Conservation (phyloP, 805 yeast species). For the Pichia insulana region DNA sequence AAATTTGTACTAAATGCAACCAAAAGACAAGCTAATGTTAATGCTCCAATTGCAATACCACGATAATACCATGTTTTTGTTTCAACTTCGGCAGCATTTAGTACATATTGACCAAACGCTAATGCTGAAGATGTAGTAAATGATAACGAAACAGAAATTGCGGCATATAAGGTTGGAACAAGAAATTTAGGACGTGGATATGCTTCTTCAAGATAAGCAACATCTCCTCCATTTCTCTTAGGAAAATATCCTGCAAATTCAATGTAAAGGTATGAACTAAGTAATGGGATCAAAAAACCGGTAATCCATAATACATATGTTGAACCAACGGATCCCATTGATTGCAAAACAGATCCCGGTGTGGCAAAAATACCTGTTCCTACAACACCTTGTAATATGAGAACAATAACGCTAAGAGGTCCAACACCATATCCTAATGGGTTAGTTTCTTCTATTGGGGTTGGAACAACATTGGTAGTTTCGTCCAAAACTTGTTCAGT, state of each 20-base stretch:
- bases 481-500: too few species aligned
- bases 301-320: conserved; percentile 36
- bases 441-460: conserved; percentile 32
- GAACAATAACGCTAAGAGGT: conserved; percentile 40
- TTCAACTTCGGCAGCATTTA: conserved; percentile 63
- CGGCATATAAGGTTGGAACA: conserved; percentile 55
- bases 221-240: conserved; percentile 75
- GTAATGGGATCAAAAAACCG: conserved; percentile 32
- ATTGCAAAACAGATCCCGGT: conserved; percentile 49
- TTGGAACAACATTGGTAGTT: conserved; percentile 14
- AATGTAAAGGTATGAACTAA: conserved; percentile 31
- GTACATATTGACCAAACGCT: conserved; percentile 69
- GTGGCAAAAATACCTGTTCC: conserved; percentile 75
- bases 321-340: conserved; percentile 37
- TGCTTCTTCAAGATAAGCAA: conserved; percentile 67
- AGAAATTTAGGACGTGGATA: conserved; percentile 62
- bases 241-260: conserved; percentile 36
- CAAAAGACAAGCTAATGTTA: conserved; percentile 59
- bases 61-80: conserved; percentile 69
- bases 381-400: conserved; percentile 59
- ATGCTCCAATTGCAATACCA: conserved; percentile 67
- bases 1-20: conserved; percentile 53
- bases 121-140: conserved; percentile 84
- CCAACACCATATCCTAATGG: conserved; percentile 31
- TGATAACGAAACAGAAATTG: conserved; percentile 67